Conservation (phyloP, 2,329 filamentous ascomycete genomes). For the Cladosporium sp. region DNA sequence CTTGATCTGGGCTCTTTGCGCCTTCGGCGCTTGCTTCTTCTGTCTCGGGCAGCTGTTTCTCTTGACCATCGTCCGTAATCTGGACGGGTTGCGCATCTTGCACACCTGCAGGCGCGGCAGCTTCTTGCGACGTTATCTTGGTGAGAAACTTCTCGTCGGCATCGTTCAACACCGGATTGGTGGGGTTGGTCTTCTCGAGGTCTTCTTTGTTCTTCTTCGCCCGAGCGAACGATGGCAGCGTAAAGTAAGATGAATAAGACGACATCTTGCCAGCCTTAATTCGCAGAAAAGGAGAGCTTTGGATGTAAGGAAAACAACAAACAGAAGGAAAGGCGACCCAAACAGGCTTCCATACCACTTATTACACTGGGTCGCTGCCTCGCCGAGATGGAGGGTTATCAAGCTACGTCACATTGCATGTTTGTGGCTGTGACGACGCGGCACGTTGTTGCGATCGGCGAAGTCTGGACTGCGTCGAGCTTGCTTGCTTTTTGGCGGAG, state of each 20-base stretch:
- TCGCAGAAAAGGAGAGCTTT: too few relatives aligned
- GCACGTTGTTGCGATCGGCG: too few relatives aligned
- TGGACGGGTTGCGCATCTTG: slow-evolving; percentile 19
- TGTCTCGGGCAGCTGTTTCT: slow-evolving; percentile 23
- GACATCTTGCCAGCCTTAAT: too few relatives aligned
- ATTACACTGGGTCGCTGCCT: neutral
- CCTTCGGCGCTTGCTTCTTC: slow-evolving; percentile 19
- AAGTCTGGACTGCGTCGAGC: too few relatives aligned
- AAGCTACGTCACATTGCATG: neutral
- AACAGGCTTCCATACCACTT: too few relatives aligned
- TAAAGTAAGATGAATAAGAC: slow-evolving; percentile 26
- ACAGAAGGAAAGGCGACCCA: too few relatives aligned
- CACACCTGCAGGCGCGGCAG: slow-evolving; percentile 38
- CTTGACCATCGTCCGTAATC: slow-evolving; percentile 29
- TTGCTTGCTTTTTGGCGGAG: too few relatives aligned
- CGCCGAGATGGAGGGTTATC: neutral
- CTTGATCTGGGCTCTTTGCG: slow-evolving; percentile 18
- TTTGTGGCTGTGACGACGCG: neutral
- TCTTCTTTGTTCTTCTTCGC: slow-evolving; percentile 32
- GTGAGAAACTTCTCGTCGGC: slow-evolving; percentile 55
- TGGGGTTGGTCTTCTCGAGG: slow-evolving; percentile 30
- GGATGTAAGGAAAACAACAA: too few relatives aligned
- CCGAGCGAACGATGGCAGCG: slow-evolving; percentile 28
- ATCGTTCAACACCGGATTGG: slow-evolving; percentile 49
- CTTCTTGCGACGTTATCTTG: slow-evolving; percentile 40